Evolutionary conservation across 495 filamentous ascomycete species (phyloP), one percentile per base, ranked within the genome.

Genomic region (Penicillium desertorum): DNA sequence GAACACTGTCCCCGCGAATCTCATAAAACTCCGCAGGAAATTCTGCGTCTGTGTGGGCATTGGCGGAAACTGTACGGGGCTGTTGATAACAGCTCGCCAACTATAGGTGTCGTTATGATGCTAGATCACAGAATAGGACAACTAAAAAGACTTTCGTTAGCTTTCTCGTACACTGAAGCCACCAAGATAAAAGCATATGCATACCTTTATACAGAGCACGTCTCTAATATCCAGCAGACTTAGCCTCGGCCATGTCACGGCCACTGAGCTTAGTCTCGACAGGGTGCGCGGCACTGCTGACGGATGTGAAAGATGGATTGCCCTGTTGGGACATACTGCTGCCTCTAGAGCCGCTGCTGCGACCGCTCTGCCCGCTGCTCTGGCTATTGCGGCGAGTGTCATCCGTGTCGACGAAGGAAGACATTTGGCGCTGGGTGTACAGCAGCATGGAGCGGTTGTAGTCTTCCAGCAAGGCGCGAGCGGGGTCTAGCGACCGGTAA

Each of bases 371-470:
- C 41, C 64, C 64, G 48, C 72, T 73, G 45, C 67, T 71, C 47
- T 65, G 58, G 45, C 75, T 75, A 30, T 51, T 48, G 6, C 56
- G 51, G 22, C 59, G 62, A 45, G 57, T 60, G 23, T 65, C 62
- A 17, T 75, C 73, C 5, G 54, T 30, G 43, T 75, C 70, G 42
- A 71, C 66, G 47, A 78, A 79, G 2, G 65, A 52, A 0, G 68
- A 68, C 67, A 79, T 78, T 45, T 77, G 76, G 22, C 67, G 72
- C 39, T 78, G 75, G 8, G 76, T 79, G 45, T 79, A 75, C 36
- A 75, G 61, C 49, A 79, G 64, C 76, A 79, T 78, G 43, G 71
- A 68, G 5, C 74, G 72, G 62, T 74, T 76, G 53, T 79, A 79
- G 58, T 77, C 76, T 55, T 76, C 76, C 7, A 79, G 55, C 4